Evolutionary conservation across 2,329 filamentous ascomycete genomes (phyloP), one percentile per base, ranked within the genome.

Genomic region (Neonectria ditissima): DNA sequence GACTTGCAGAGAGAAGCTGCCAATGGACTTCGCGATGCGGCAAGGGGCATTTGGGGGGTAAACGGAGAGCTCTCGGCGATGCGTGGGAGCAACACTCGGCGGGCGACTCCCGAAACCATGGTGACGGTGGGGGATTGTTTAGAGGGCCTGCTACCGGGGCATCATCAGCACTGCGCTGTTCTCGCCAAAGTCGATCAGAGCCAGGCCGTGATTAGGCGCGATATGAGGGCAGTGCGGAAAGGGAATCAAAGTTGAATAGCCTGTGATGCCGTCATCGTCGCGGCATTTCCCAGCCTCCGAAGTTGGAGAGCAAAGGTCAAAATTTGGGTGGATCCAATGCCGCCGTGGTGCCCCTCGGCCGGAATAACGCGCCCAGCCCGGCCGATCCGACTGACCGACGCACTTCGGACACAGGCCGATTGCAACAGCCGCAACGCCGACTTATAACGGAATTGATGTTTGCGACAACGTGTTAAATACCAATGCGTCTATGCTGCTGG

Each of bases 31-130:
- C 68, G 67, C 63, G 73, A 65, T 57, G 66, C 61, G 41, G 66
- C 55, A 51, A 70, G 55, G 60, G 68, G 62, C 58, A 67, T 63
- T 61, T 74, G 71, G 48, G 70, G 67, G 76, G 62, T 24, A 18
- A 65, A 51, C 28, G 63, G 44, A 34, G 66, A 74, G 74, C 72
- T 72, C 67, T 78, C 76, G 69, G 77, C 78, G 75, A 81, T 78
- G 73, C 79, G 80, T 66, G 83, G 82, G 78, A 83, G 79, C 79
- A 85, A 79, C 77, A 79, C 79, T 73, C 81, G 81, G 71, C 82
- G 83, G 73, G 83, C 78, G 74, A 80, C 79, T 77, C 81, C 82
- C 78, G 81, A 80, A 76, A 80, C 80, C 83, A 86, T 86, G 70
- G 71, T 80, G 74, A 74, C 70, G 65, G 71, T 65, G 65, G 71